These are phyloP conservation scores for Monosporascus sp. DNA, from an alignment of 2,329 filamentous ascomycete species.

Conservation along the genomic window DNA sequence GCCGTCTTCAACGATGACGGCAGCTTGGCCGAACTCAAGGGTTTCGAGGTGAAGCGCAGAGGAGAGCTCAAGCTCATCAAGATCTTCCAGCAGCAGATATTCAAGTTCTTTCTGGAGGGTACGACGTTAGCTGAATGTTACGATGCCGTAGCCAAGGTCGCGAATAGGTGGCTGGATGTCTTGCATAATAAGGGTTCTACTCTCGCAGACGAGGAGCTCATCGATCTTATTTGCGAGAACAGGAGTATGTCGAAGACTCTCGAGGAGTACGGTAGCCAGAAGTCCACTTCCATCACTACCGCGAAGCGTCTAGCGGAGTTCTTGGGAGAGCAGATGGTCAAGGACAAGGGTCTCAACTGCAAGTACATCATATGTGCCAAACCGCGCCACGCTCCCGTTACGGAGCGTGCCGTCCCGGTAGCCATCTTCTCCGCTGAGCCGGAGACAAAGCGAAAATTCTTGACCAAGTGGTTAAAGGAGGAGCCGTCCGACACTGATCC, in stretches of 20 bases:
- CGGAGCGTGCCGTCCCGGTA: constrained; percentile 88
- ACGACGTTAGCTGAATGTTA: constrained; percentile 85
- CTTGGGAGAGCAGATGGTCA: constrained; percentile 96
- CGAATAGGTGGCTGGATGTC: constrained; percentile 95
- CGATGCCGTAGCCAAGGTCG: constrained; percentile 83
- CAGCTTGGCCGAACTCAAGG: constrained; percentile 89
- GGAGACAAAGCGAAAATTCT: constrained; percentile 77
- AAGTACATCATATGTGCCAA: constrained; percentile 96
- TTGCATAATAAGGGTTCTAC: constrained; percentile 83
- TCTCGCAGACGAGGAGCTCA: constrained; percentile 91
- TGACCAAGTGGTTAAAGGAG: constrained; percentile 94
- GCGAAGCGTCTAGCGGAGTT: constrained; percentile 94
- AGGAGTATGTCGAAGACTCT: constrained; percentile 96
- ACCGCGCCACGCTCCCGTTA: constrained; percentile 85
- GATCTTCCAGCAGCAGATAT: constrained; percentile 98
- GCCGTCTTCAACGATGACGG: constrained; percentile 99
- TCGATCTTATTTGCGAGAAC: constrained; percentile 99
- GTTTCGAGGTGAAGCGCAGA: constrained; percentile 94
- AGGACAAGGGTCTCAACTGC: constrained; percentile 98
- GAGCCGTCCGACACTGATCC: constrained; percentile 89
- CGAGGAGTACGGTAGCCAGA: constrained; percentile 91
- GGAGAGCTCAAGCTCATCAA: constrained; percentile 99
- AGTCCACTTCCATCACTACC: constrained; percentile 98
- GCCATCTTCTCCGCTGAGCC: constrained; percentile 96
- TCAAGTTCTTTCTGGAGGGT: constrained; percentile 98